Base-by-base conservation (phyloP, 495 filamentous ascomycete species). In the Choiromyces venosus region DNA sequence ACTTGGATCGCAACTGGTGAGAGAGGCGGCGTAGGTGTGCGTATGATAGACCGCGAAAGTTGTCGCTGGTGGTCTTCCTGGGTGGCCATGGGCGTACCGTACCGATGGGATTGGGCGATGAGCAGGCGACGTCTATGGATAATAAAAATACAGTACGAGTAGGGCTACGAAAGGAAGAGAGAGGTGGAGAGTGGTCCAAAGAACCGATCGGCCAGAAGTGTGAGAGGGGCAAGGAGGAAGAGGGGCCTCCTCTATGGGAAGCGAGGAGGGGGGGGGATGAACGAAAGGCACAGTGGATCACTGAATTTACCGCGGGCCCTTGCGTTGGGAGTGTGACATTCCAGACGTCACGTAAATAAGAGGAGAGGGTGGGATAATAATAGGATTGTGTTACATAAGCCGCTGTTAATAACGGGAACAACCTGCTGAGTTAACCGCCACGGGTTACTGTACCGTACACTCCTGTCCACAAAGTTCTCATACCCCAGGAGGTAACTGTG, bases 1-100 rank as follows among this genome's bases (percentile, higher is more conserved):
- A 69, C 72, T 42, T 72, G 74, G 73, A 72, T 39, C 56, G 66
- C 16, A 42, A 72, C 16, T 56, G 74, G 75, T 36, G 75, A 77
- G 39, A 74, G 71, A 29, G 69, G 52, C 52, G 75, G 39, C 40
- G 68, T 76, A 37, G 75, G 74, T 66, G 75, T 70, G 66, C 42
- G 46, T 56, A 76, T 35, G 36, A 72, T 44, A 37, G 75, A 66
- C 52, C 71, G 46, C 46, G 46, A 56, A 56, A 56, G 46, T 25
- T 56, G 46, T 56, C 46, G 44, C 46, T 72, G 75, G 36, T 74
- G 66, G 74, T 67, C 74, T 67, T 67, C 75, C 66, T 71, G 75
- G 29, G 73, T 56, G 36, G 68, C 67, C 69, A 76, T 76, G 46
- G 37, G 18, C 37, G 9, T 14, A 52, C 64, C 37, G 9, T 14